phyloP scores from a whole-genome alignment of 2,329 filamentous ascomycete genomes.

The Trichoderma sp. region DNA sequence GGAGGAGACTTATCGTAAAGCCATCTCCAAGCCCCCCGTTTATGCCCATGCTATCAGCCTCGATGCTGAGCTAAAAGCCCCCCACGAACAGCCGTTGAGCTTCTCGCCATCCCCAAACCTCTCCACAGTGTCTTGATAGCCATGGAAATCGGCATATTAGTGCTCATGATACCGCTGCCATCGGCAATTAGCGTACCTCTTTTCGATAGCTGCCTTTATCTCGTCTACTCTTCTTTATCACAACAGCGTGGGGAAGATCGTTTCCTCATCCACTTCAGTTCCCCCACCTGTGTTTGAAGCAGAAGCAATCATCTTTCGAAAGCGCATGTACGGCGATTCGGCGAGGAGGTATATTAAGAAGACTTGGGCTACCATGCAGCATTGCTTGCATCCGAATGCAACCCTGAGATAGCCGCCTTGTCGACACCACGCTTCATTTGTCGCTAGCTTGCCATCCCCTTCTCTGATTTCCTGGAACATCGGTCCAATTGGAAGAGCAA shows the following conservation, averaged over 20 bases:
- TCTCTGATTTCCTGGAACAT: neutral
- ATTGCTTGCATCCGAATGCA: constrained; percentile 5
- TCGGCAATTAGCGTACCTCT: constrained; percentile 8
- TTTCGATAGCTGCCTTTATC: neutral
- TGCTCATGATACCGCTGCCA: constrained; percentile 9
- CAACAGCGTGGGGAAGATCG: constrained; percentile 1
- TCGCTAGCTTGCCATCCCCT: neutral
- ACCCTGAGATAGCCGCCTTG: constrained; percentile 9
- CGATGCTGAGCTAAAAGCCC: neutral
- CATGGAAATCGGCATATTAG: constrained; percentile 9
- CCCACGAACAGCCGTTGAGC: constrained; percentile 4
- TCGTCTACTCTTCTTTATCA: neutral
- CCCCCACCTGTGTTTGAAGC: constrained; percentile 6
- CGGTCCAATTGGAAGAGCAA: neutral
- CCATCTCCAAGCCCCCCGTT: neutral
- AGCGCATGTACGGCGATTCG: neutral
- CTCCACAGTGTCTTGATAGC: constrained; percentile 1
- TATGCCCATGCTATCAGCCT: neutral
- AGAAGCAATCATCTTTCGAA: neutral
- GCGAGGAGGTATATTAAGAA: constrained; percentile 3
- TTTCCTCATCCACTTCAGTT: neutral
- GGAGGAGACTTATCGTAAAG: neutral
- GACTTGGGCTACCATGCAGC: neutral
- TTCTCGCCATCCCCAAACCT: constrained; percentile 6
- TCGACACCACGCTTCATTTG: neutral